A percentile compares a stretch with the other conserved stretches of the same genome.
Conservation (phyloP, 1,139 yeast species). For the Kodamaea suecica region DNA sequence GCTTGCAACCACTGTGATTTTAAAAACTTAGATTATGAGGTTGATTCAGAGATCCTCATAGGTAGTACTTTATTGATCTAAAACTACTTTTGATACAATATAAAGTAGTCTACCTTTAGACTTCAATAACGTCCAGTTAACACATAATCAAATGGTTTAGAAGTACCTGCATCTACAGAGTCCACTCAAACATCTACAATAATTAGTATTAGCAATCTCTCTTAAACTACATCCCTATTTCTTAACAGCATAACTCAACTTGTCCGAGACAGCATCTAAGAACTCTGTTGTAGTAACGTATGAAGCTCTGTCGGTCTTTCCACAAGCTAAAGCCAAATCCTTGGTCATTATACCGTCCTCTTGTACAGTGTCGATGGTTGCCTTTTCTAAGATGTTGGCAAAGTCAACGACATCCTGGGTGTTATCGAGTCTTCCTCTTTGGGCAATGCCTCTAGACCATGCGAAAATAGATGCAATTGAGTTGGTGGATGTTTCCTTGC, state of each 20-base stretch:
- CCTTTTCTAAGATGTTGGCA: slow-evolving; percentile 73
- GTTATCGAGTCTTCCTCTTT: slow-evolving; percentile 83
- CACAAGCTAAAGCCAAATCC: slow-evolving; percentile 86
- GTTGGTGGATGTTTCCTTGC: slow-evolving; percentile 96
- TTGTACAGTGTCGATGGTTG: slow-evolving; percentile 82
- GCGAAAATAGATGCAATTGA: slow-evolving; percentile 98
- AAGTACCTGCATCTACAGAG: too few relatives aligned
- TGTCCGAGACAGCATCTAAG: slow-evolving; percentile 66
- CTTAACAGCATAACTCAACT: slow-evolving; percentile 20
- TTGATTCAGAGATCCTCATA: too few relatives aligned
- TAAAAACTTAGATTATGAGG: too few relatives aligned
- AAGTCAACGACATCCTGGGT: slow-evolving; percentile 83
- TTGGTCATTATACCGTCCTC: slow-evolving; percentile 90
- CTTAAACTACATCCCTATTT: too few relatives aligned
- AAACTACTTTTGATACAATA: too few relatives aligned
- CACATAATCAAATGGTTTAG: too few relatives aligned
- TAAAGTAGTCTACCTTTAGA: too few relatives aligned
- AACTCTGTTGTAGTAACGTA: slow-evolving; percentile 91
- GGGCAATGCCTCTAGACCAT: slow-evolving; percentile 90
- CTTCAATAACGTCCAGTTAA: too few relatives aligned
- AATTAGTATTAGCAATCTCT: too few relatives aligned
- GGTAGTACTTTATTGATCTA: too few relatives aligned
- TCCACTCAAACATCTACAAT: too few relatives aligned
- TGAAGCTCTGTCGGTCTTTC: slow-evolving; percentile 73
- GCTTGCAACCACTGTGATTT: too few relatives aligned